Evolutionary conservation across 148 eudicot species (phyloP).

Genomic region (Rhododendron vialii): DNA sequence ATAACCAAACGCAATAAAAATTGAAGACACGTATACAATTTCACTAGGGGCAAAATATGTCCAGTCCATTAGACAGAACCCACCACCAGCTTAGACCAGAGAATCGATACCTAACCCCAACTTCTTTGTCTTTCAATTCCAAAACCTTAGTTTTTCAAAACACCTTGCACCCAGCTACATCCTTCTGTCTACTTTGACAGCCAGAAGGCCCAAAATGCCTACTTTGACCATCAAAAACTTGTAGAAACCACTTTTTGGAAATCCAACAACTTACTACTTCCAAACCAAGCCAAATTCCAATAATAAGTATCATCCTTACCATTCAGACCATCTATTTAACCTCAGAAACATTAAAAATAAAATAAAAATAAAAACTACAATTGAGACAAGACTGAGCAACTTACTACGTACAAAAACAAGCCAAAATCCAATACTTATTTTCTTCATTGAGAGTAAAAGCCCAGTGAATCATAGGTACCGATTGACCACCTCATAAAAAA

Average conservation of each 20-base stretch:
- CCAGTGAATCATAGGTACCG: background rate
- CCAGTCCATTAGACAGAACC: background rate
- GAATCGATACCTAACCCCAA: background rate
- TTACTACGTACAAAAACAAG: background rate
- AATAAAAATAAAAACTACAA: background rate
- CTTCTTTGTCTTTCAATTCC: background rate
- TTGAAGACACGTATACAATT: background rate
- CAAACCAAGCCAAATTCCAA: background rate
- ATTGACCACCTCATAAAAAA: background rate
- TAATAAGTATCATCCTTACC: background rate
- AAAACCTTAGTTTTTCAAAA: background rate
- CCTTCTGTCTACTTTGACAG: background rate
- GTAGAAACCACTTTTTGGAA: background rate
- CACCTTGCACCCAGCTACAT: background rate
- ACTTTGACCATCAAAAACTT: background rate
- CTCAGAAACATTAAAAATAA: background rate
- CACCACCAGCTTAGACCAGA: background rate
- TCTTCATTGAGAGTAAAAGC: background rate
- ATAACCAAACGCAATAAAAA: background rate
- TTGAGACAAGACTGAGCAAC: background rate
- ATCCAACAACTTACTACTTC: background rate
- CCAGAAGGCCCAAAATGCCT: background rate
- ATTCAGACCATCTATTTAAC: background rate
- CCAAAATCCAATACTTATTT: background rate
- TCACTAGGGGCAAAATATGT: background rate